Percentiles rank a stretch among this genome's conserved stretches.
Evolutionary conservation across 2,329 filamentous ascomycete genomes (phyloP).

Genomic region (Epichloe gansuensis): DNA sequence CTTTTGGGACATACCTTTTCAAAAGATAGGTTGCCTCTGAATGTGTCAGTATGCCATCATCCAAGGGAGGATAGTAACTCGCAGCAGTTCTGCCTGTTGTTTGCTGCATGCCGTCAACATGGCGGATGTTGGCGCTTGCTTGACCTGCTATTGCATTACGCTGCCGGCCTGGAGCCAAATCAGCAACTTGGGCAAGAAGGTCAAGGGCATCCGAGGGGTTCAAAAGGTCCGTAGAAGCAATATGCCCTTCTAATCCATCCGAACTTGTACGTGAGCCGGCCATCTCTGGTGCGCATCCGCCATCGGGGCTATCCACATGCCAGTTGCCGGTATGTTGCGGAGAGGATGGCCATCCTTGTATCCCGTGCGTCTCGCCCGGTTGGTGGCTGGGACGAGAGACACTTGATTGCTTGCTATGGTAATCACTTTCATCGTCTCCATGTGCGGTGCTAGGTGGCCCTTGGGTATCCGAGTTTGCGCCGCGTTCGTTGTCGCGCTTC

Average conservation of each 20-base stretch:
- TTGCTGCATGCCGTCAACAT: constrained; percentile 4
- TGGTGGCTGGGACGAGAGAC: background rate
- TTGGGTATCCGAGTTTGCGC: background rate
- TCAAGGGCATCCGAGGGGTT: constrained; percentile 31
- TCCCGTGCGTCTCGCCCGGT: background rate
- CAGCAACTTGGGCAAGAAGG: constrained; percentile 28
- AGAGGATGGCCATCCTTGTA: constrained; percentile 8
- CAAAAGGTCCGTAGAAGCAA: constrained; percentile 27
- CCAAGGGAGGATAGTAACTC: constrained; percentile 20
- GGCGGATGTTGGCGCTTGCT: constrained; percentile 6
- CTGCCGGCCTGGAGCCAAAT: constrained; percentile 19
- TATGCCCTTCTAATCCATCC: constrained; percentile 24
- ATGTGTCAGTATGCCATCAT: constrained; percentile 17
- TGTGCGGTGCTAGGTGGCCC: background rate
- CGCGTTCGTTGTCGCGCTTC: background rate
- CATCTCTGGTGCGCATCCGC: constrained; percentile 6
- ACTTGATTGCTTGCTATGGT: constrained; percentile 1
- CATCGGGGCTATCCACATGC: constrained; percentile 7
- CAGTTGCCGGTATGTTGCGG: constrained; percentile 8
- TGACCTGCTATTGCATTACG: constrained; percentile 6
- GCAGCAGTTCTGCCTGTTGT: background rate
- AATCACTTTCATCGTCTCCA: constrained; percentile 7
- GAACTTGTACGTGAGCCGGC: constrained; percentile 8
- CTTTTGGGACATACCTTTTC: constrained; percentile 12
- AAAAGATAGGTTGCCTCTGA: constrained; percentile 16